Evolutionary conservation across 495 filamentous ascomycete genomes (phyloP).

Genomic region (Trichoderma gamsii): DNA sequence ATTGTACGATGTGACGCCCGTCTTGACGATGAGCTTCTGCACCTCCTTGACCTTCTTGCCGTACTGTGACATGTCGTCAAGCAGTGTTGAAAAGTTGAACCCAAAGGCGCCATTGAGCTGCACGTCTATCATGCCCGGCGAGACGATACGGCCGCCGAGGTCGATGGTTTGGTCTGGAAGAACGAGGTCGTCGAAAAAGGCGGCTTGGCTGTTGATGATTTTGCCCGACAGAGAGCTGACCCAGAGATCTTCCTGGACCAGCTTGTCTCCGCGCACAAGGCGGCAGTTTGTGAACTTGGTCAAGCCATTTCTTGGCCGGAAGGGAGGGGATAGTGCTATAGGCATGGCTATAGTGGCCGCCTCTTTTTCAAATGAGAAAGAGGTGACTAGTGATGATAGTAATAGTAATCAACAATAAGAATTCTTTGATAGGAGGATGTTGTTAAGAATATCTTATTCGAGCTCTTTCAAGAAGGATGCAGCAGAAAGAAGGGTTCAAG

Average conservation of each 20-base stretch:
- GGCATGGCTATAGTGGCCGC: not conserved
- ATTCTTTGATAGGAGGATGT: not conserved
- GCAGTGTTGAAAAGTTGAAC: conserved; percentile 73
- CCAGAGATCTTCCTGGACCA: conserved; percentile 73
- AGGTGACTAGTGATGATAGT: no score
- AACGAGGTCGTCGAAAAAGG: conserved; percentile 65
- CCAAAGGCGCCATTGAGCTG: conserved; percentile 83
- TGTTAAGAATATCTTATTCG: not conserved
- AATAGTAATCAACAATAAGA: not conserved
- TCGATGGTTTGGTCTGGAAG: conserved; percentile 58
- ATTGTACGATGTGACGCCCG: conserved; percentile 78
- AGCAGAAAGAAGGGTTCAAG: not conserved
- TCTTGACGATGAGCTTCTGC: conserved; percentile 61
- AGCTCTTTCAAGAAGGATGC: not conserved
- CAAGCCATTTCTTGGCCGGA: conserved; percentile 41
- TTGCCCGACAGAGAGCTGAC: conserved; percentile 68
- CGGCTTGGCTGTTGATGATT: conserved; percentile 66
- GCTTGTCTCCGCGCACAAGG: conserved; percentile 52
- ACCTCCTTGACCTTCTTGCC: conserved; percentile 58
- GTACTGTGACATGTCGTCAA: conserved; percentile 60
- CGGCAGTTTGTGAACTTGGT: conserved; percentile 82
- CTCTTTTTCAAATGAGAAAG: no score
- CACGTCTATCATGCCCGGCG: conserved; percentile 77
- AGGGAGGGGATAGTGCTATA: conserved; percentile 14
- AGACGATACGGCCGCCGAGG: conserved; percentile 69